Conservation (phyloP, 208 protist genomes). For the Leishmania gerbilli region DNA sequence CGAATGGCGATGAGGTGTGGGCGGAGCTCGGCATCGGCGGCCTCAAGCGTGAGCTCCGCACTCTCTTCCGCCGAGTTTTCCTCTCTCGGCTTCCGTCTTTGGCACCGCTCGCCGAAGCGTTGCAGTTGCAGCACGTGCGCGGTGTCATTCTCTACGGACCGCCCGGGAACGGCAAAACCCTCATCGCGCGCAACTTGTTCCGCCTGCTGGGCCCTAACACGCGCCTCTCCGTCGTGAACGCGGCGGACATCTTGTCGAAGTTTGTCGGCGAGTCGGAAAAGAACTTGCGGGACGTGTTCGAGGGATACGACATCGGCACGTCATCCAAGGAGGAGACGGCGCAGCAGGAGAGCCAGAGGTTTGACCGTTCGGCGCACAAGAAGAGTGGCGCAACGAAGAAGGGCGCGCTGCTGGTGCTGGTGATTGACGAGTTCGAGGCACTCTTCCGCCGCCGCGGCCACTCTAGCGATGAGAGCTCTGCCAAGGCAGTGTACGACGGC, state of each 20-base stretch:
- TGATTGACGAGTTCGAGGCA: conserved; percentile 99
- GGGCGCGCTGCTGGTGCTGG: conserved; percentile 96
- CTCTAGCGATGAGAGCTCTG: conserved; percentile 92
- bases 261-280: conserved; percentile 99
- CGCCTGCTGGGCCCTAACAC: conserved; percentile 93
- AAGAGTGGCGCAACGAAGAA: conserved; percentile 1
- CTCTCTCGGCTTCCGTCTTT: conserved; percentile 94
- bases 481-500: conserved; percentile 96
- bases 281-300: conserved; percentile 99
- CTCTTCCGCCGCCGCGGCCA: conserved; percentile 96
- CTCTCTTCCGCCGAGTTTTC: conserved; percentile 99
- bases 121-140: conserved; percentile 97
- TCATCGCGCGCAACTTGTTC: conserved; percentile 99
- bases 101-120: conserved; percentile 48
- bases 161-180: conserved; percentile 99
- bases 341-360: conserved; percentile 7
- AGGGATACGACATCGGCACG: conserved; percentile 86
- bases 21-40: conserved; percentile 94
- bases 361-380: conserved; percentile 7
- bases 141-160: conserved; percentile 99
- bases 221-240: conserved; percentile 92
- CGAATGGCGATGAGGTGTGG: conserved; percentile 44
- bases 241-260: conserved; percentile 98
- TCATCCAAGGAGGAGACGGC: conserved; percentile 37
- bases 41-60: conserved; percentile 93